Evolutionary conservation across 768 basidiomycete species (phyloP).

Genomic region (Boletus speciosus): DNA sequence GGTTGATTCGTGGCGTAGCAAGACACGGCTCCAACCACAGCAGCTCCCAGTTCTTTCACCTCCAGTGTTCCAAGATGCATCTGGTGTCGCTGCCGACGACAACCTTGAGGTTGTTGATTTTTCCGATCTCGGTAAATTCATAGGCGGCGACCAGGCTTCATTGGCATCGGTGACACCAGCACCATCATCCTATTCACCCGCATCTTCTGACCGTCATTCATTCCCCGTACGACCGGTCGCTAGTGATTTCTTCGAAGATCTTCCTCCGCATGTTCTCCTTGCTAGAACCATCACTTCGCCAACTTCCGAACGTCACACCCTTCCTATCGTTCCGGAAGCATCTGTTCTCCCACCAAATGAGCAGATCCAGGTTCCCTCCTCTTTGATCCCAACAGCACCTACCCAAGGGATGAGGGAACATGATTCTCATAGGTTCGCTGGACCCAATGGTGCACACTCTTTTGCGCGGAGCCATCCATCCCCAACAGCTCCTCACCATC

Average conservation of each 20-base stretch:
- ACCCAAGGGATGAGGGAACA: constrained; percentile 16
- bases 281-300: constrained; percentile 34
- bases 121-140: constrained; percentile 68
- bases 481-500: constrained; percentile 18
- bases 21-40: constrained; percentile 30
- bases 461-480: constrained; percentile 18
- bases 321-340: constrained; percentile 16
- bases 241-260: constrained; percentile 71
- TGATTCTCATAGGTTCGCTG: constrained; percentile 17
- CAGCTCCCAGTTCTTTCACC: constrained; percentile 34
- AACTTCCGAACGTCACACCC: constrained; percentile 14
- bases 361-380: constrained; percentile 1
- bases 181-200: constrained; percentile 18
- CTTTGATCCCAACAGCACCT: neutral
- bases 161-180: constrained; percentile 9
- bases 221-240: constrained; percentile 52
- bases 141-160: constrained; percentile 38
- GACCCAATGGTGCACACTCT: constrained; percentile 15
- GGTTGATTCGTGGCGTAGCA: constrained; percentile 67
- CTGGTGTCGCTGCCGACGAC: constrained; percentile 50
- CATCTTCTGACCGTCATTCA: constrained; percentile 17
- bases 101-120: constrained; percentile 81
- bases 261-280: constrained; percentile 29
- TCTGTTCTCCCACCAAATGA: constrained; percentile 8
- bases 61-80: constrained; percentile 30